These are phyloP conservation scores for Oryza meyeriana DNA, from an alignment of 176 grass and related monocot genomes.

Conservation along the genomic window DNA sequence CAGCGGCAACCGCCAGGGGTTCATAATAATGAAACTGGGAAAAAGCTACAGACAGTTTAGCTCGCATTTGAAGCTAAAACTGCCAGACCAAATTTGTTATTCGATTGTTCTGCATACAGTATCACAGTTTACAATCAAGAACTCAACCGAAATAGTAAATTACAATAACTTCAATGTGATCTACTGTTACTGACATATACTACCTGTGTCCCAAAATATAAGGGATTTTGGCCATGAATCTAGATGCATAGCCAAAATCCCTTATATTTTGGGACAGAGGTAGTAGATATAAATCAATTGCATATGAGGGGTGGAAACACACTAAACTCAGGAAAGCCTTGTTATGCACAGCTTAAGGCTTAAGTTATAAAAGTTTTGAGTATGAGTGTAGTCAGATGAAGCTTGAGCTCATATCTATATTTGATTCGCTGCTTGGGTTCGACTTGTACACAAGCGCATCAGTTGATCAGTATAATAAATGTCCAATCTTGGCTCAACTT, in stretches of 20 bases:
- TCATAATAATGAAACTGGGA: constrained; percentile 7
- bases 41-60: constrained; percentile 8
- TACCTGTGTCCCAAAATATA: too few species aligned
- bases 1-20: constrained; percentile 1
- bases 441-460: not conserved
- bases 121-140: not conserved
- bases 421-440: not conserved
- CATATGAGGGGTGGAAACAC: not conserved
- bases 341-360: not conserved
- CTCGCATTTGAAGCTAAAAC: constrained; percentile 2
- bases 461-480: not conserved
- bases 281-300: not conserved
- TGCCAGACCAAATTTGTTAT: not conserved
- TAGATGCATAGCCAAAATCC: too few species aligned
- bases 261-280: too few species aligned
- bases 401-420: not conserved
- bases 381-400: not conserved
- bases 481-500: not conserved
- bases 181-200: constrained; percentile 7
- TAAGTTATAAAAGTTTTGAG: not conserved
- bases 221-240: too few species aligned
- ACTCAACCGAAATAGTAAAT: not conserved
- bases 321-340: not conserved
- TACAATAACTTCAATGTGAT: not conserved
- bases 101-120: constrained; percentile 3